These are phyloP conservation scores for Metschnikowia sp. DNA, from an alignment of 805 yeast species.

Conservation along the genomic window DNA sequence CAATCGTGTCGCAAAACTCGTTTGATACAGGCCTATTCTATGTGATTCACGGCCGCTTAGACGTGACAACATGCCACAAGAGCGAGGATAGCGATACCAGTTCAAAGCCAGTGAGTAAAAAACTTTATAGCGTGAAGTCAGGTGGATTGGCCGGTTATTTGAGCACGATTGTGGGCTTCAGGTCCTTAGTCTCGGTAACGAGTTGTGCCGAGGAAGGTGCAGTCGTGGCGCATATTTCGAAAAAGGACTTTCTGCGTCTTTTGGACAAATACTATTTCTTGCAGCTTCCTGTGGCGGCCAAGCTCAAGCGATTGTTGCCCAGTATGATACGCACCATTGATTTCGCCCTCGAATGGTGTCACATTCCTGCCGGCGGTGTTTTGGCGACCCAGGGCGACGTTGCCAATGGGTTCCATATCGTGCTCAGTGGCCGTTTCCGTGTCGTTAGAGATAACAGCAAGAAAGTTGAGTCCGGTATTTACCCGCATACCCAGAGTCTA, in stretches of 20 bases:
- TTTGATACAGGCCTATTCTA: slow-evolving; percentile 74
- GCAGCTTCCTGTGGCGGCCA: slow-evolving; percentile 73
- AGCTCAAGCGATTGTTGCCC: slow-evolving; percentile 64
- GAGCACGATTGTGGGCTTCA: slow-evolving; percentile 74
- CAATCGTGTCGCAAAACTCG: slow-evolving; percentile 60
- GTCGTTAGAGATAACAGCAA: slow-evolving; percentile 40
- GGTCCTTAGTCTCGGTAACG: slow-evolving; percentile 68
- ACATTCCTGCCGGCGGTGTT: slow-evolving; percentile 78
- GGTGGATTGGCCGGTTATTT: slow-evolving; percentile 90
- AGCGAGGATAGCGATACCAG: slow-evolving; percentile 1
- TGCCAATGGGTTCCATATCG: slow-evolving; percentile 89
- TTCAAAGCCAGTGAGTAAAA: slow-evolving; percentile 20
- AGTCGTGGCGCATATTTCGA: slow-evolving; percentile 61
- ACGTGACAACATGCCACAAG: slow-evolving; percentile 36
- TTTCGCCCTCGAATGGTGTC: slow-evolving; percentile 94
- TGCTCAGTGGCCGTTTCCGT: slow-evolving; percentile 82
- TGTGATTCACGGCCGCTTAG: slow-evolving; percentile 74
- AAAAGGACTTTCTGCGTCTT: slow-evolving; percentile 56
- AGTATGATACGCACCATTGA: slow-evolving; percentile 70
- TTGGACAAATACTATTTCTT: slow-evolving; percentile 75
- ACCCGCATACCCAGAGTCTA: slow-evolving; percentile 12
- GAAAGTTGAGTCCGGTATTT: slow-evolving; percentile 9
- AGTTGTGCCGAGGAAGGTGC: slow-evolving; percentile 60
- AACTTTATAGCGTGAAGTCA: slow-evolving; percentile 55
- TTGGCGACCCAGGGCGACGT: slow-evolving; percentile 78